Evolutionary conservation across 2,329 filamentous ascomycete species (phyloP), one percentile per base, ranked within the genome.

Genomic region (Colletotrichum sp.): DNA sequence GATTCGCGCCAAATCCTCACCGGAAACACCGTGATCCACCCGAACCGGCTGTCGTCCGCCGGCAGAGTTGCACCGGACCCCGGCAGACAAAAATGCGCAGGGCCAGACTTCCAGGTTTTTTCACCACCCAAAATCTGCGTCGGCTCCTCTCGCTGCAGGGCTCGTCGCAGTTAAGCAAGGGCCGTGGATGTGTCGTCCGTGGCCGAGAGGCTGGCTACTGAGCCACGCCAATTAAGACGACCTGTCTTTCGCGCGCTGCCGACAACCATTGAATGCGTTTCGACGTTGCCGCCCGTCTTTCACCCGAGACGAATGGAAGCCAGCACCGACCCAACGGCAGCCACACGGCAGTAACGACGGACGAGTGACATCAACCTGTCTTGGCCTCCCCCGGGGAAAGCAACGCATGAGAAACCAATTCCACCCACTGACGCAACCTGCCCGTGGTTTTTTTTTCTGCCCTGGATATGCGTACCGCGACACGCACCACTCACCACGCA

Each of bases 91-190:
- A 28, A 48, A n/a, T 64, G 21, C 73, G 28, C 64, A 68, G 43
- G 70, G 57, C 52, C 52, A 48, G 24, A 32, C 43, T 68, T 75
- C 74, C 74, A 68, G 63, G 74, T 75, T 75, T 74, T 52, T 68
- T 30, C 18, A 68, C 64, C 55, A 48, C 64, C 60, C 24, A 48
- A 68, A 72, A 57, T 73, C 73, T 68, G 63, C 43, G 34, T 43
- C 72, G 24, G 6, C 28, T 57, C 34, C 24, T 75, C 63, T 63
- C 72, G 68, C 68, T 72, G 72, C 72, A 75, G 55, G 68, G 55
- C 68, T 63, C 12, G 55, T 61, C 72, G 68, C 61, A 39, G 59
- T 71, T 48, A 36, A 28, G 55, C 71, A 74, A 60, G 60, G 60
- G 48, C 52, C n/a, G 6, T 12, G 39, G 18, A n/a, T 48, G 39